These are phyloP conservation scores for Dorcoceras hygrometricum DNA, from an alignment of 257 asterid genomes.

Conservation along the genomic window DNA sequence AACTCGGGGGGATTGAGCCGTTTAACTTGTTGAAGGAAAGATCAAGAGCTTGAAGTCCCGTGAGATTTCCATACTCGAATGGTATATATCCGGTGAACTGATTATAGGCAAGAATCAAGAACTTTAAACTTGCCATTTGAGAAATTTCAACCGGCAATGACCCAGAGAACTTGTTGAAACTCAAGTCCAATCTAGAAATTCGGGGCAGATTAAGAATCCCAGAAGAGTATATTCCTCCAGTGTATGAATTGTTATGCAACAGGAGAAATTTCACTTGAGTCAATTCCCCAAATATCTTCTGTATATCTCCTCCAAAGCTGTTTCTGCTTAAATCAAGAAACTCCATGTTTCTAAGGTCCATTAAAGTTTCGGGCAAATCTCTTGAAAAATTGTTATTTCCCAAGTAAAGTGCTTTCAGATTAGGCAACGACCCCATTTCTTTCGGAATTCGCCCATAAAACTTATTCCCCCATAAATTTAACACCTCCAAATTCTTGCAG, in stretches of 20 bases:
- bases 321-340: slow-evolving; percentile 44
- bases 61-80: slow-evolving; percentile 39
- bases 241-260: slow-evolving; percentile 36
- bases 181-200: slow-evolving; percentile 40
- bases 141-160: slow-evolving; percentile 43
- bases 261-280: slow-evolving; percentile 39
- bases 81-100: slow-evolving; percentile 48
- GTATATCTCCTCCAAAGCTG: slow-evolving; percentile 42
- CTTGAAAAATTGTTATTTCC: slow-evolving; percentile 42
- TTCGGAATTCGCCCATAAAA: slow-evolving; percentile 40
- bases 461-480: slow-evolving; percentile 35
- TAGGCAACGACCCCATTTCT: slow-evolving; percentile 36
- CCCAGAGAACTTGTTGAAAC: slow-evolving; percentile 42
- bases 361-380: slow-evolving; percentile 36
- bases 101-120: slow-evolving; percentile 45
- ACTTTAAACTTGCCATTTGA: slow-evolving; percentile 34
- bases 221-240: slow-evolving; percentile 39
- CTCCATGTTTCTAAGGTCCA: slow-evolving; percentile 31
- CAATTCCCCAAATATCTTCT: slow-evolving; percentile 36
- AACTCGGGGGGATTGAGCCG: slow-evolving; percentile 37
- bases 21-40: slow-evolving; percentile 42
- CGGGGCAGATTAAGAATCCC: slow-evolving; percentile 36
- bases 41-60: slow-evolving; percentile 47
- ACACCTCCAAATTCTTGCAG: slow-evolving; percentile 30
- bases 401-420: slow-evolving; percentile 36